Base-by-base conservation (phyloP, 352 stramenopile species). In the Globisporangium takayamanum region DNA sequence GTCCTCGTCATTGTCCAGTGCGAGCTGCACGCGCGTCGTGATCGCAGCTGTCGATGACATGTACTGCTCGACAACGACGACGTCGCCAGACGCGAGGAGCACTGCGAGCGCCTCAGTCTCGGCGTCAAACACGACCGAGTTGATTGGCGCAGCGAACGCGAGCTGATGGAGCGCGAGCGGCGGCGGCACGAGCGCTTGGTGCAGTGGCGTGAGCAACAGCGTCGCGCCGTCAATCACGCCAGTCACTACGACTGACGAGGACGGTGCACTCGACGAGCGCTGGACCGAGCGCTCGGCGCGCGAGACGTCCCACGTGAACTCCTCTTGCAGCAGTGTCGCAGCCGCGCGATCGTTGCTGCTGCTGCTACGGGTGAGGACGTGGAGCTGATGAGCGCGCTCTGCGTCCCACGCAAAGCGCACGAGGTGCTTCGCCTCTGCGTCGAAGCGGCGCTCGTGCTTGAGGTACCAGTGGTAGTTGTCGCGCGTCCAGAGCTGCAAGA, bases 401-500 rank as follows among this genome's bases (percentile, higher is more conserved):
- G 78, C 67, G 51, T 93, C 79, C 83, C 83, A 91, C 1, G 54
- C 41, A 25, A 80, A 78, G 47, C 51, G 62, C n/a, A 69, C 42
- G 22, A 85, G 60, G 2, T 20, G 55, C 47, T 60, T 51, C 11
- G 66, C 16, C 7, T 65, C 59, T 30, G 3, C 45, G 25, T 52
- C 51, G 44, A 72, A 68, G 58, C 61, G 55, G 25, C 62, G 57
- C 59, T 93, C 78, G 49, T 92, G 83, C 53, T 93, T 93, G 44
- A 92, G 59, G 44, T 88, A 92, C 85, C 85, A 95, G 53, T 90
- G 83, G 56, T 93, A 93, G 50, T 95, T 95, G 59, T 68, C 79
- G 18, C 85, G 72, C 22, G 75, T 80, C 81, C 81, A 95, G 12
- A 93, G 55, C 54, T 93, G 78, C 44, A 95, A 47, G 28, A 74